Evolutionary conservation across 805 yeast species (phyloP).

Genomic region (Tetrapisispora namnaoensis): DNA sequence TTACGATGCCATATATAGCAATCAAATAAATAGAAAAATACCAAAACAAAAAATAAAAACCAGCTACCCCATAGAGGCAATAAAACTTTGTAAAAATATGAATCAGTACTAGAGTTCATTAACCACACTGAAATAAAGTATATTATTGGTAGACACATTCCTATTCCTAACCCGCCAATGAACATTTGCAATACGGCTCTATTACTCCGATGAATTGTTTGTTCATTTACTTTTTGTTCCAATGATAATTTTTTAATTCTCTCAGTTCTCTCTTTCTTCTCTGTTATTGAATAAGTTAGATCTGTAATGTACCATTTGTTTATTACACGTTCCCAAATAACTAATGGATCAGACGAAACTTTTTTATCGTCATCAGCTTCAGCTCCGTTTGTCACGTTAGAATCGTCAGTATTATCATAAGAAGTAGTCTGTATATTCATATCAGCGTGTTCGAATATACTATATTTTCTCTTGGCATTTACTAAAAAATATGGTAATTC

Average conservation of each 20-base stretch:
- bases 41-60: constrained; percentile 48
- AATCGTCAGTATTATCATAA: constrained; percentile 6
- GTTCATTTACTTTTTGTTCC: constrained; percentile 25
- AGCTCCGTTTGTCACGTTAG: constrained; percentile 6
- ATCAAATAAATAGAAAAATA: constrained; percentile 55
- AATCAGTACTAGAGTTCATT: neutral
- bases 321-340: constrained; percentile 26
- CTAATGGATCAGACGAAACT: constrained; percentile 19
- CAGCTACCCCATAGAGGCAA: constrained; percentile 93
- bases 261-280: constrained; percentile 20
- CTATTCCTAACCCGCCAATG: constrained; percentile 46
- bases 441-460: constrained; percentile 20
- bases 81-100: constrained; percentile 31
- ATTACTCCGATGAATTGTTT: constrained; percentile 27
- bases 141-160: constrained; percentile 64
- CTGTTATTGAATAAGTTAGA: constrained; percentile 19
- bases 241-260: constrained; percentile 22
- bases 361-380: neutral
- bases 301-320: constrained; percentile 34
- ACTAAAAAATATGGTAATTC: constrained; percentile 21
- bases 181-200: constrained; percentile 36
- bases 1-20: constrained; percentile 62
- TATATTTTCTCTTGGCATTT: constrained; percentile 16
- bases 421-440: constrained; percentile 14
- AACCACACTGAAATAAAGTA: constrained; percentile 4